Conservation (phyloP, 495 filamentous ascomycete species). For the Lasiosphaeria ovina region DNA sequence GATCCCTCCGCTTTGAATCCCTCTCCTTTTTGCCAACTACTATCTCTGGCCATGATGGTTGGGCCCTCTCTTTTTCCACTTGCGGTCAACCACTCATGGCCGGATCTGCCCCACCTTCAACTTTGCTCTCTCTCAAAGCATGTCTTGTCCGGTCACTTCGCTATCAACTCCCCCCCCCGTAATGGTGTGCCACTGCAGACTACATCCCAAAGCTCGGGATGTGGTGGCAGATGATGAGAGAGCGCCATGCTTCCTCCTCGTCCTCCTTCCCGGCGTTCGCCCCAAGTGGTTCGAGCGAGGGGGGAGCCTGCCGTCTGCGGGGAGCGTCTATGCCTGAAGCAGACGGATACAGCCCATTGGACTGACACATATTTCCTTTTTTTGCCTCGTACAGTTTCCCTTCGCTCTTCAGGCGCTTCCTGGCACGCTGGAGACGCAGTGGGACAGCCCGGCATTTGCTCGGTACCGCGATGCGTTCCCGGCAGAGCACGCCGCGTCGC, state of each 20-base stretch:
- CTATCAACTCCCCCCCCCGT: not conserved
- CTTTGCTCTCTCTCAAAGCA: not conserved
- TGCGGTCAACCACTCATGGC: constrained; percentile 18
- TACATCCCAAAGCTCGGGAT: not conserved
- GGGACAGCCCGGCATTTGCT: constrained; percentile 55
- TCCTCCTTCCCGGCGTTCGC: not conserved
- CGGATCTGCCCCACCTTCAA: constrained; percentile 10
- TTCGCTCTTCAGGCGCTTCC: constrained; percentile 64
- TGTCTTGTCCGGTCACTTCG: not conserved
- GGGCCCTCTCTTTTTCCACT: constrained; percentile 6
- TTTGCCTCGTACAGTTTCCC: constrained; percentile 54
- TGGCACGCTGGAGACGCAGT: constrained; percentile 53
- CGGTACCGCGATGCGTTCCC: constrained; percentile 64
- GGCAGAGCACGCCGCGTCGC: constrained; percentile 48
- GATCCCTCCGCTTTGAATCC: not conserved
- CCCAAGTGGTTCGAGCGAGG: not conserved
- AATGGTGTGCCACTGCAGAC: not conserved
- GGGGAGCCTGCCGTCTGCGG: too few relatives aligned
- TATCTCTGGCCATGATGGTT: not conserved
- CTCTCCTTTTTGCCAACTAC: constrained; percentile 4
- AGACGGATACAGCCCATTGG: too few relatives aligned
- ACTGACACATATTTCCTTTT: too few relatives aligned
- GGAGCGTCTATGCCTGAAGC: too few relatives aligned
- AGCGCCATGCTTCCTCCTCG: not conserved
- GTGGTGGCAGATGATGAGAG: too few relatives aligned